phyloP scores from a whole-genome alignment of 2,329 filamentous ascomycete genomes.

The Fusarium odoratissimum region DNA sequence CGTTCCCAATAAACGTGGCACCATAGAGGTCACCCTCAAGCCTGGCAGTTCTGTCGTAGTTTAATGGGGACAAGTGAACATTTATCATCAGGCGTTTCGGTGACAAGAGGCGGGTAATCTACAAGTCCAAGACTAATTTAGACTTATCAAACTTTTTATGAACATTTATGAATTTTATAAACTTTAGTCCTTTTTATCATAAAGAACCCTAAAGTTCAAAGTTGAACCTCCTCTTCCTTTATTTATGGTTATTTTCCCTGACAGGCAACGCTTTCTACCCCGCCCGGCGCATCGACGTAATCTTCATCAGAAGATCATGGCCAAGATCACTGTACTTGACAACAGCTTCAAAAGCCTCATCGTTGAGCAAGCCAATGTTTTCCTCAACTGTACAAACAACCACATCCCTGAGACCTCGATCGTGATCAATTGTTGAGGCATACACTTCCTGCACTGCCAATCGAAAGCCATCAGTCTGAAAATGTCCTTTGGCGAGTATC shows the following conservation, averaged over 20 bases:
- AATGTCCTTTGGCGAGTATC: not conserved
- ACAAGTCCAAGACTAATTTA: too few species aligned
- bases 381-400: not conserved
- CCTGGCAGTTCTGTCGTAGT: not conserved
- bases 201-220: too few species aligned
- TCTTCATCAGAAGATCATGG: not conserved
- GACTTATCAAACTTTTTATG: too few species aligned
- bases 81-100: rapidly evolving
- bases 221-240: too few species aligned
- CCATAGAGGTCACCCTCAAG: rapidly evolving
- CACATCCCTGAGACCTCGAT: not conserved
- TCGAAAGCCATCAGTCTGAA: not conserved
- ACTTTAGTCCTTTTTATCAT: too few species aligned
- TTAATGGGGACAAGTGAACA: not conserved
- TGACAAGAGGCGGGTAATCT: not conserved
- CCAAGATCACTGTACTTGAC: not conserved
- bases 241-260: too few species aligned
- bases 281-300: not conserved
- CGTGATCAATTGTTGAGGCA: not conserved
- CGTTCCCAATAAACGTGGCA: rapidly evolving
- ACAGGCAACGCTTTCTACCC: not conserved
- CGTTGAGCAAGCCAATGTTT: rapidly evolving
- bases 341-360: rapidly evolving
- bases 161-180: too few species aligned
- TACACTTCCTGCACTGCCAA: not conserved